These are phyloP conservation scores for Mikania micrantha DNA, from an alignment of 129 eudicot genomes.

Conservation along the genomic window DNA sequence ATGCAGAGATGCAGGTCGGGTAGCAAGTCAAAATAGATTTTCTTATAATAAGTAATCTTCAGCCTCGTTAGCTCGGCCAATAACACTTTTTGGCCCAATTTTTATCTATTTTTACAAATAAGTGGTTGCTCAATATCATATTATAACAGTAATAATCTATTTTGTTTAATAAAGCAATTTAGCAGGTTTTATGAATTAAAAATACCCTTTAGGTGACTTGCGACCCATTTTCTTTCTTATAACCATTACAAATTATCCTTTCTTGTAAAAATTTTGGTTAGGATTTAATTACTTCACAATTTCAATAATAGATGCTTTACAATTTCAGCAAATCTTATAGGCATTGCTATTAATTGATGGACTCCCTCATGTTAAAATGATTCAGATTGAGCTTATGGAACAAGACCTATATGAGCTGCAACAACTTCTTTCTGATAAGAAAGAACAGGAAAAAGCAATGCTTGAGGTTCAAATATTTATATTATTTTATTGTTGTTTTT, in stretches of 20 bases:
- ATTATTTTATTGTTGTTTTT: background rate
- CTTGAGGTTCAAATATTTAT: slow-evolving; percentile 54
- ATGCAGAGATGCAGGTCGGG: background rate
- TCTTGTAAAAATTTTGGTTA: background rate
- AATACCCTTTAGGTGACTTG: background rate
- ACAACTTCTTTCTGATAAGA: slow-evolving; percentile 61
- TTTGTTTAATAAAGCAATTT: background rate
- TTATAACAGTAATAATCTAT: background rate
- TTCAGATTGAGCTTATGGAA: slow-evolving; percentile 77
- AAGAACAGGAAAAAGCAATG: slow-evolving; percentile 79
- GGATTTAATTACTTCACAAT: background rate
- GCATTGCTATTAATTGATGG: background rate
- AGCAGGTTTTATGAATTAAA: background rate
- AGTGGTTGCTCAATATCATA: background rate
- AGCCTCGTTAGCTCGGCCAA: background rate
- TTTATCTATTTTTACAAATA: background rate
- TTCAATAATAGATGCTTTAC: background rate
- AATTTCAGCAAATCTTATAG: background rate
- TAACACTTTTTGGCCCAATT: background rate
- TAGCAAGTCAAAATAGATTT: background rate
- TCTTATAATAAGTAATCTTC: background rate
- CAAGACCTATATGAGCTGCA: slow-evolving; percentile 61
- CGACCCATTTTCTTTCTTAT: background rate
- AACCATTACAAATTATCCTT: background rate
- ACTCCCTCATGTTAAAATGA: background rate